Percentiles rank a stretch among this genome's conserved stretches.
Conservation (phyloP, 2,329 filamentous ascomycete species). For the Monosporascus sp. region DNA sequence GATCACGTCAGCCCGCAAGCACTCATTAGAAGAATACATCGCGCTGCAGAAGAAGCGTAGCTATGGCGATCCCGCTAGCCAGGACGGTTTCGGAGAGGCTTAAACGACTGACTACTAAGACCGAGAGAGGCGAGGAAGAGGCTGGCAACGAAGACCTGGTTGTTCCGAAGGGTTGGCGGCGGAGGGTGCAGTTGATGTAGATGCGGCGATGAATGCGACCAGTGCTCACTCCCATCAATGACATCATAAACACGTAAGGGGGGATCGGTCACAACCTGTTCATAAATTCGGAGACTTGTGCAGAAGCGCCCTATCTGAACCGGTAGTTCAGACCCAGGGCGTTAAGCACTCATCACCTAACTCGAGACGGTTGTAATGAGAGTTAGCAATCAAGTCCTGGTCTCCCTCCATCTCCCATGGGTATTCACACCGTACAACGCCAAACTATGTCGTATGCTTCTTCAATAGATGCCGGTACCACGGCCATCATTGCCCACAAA, state of each 20-base stretch:
- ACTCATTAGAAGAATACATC: slow-evolving; percentile 27
- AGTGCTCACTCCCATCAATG: too few relatives aligned
- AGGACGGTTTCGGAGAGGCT: slow-evolving; percentile 46
- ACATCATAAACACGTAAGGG: background rate
- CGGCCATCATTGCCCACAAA: slow-evolving; percentile 30
- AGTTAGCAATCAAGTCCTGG: background rate
- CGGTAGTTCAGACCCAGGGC: too few relatives aligned
- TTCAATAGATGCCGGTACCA: slow-evolving; percentile 24
- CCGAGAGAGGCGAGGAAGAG: slow-evolving; percentile 42
- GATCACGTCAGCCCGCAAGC: slow-evolving; percentile 22
- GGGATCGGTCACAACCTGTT: too few relatives aligned
- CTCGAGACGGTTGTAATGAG: background rate
- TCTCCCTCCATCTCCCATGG: slow-evolving; percentile 8
- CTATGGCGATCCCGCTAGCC: slow-evolving; percentile 36
- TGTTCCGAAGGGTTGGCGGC: slow-evolving; percentile 49
- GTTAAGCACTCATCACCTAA: too few relatives aligned
- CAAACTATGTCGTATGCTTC: slow-evolving; percentile 4
- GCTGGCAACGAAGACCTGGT: slow-evolving; percentile 45
- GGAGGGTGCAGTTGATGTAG: slow-evolving; percentile 47
- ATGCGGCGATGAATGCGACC: background rate
- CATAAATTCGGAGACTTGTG: too few relatives aligned
- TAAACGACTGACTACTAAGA: slow-evolving; percentile 39
- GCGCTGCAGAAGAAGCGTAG: slow-evolving; percentile 25
- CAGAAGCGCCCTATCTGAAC: too few relatives aligned
- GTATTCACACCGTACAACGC: slow-evolving; percentile 19